phyloP scores from a whole-genome alignment of 441 rosid genomes.

The Pelargonium australe region DNA sequence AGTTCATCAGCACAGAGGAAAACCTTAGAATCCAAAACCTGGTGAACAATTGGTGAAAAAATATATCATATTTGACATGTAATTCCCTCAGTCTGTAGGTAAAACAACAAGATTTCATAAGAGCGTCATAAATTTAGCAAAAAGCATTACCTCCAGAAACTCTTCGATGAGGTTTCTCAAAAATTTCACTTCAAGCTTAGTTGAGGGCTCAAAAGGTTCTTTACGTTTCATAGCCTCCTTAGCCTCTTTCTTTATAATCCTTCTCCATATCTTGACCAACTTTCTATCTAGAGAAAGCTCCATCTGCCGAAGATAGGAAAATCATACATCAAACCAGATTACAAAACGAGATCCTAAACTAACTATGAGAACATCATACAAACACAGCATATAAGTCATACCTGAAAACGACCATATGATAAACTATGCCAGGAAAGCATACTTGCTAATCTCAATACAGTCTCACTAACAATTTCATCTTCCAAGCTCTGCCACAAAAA shows the following conservation, averaged over 20 bases:
- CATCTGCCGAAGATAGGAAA: slow-evolving; percentile 49
- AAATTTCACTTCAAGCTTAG: slow-evolving; percentile 63
- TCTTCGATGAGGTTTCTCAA: slow-evolving; percentile 81
- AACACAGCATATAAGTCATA: slow-evolving; percentile 18
- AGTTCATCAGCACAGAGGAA: slow-evolving; percentile 39
- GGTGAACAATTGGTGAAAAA: slow-evolving; percentile 1
- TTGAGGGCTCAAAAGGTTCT: slow-evolving; percentile 51
- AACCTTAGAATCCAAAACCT: slow-evolving; percentile 79
- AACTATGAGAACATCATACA: slow-evolving; percentile 3
- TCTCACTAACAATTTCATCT: slow-evolving; percentile 84
- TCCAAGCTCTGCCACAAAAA: slow-evolving; percentile 75
- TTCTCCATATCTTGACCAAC: slow-evolving; percentile 83
- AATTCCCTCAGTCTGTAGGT: not conserved
- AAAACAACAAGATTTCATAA: not conserved
- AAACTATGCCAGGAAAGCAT: slow-evolving; percentile 84
- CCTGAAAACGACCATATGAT: slow-evolving; percentile 97
- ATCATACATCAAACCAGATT: slow-evolving; percentile 8
- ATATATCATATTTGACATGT: not conserved
- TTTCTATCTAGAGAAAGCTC: slow-evolving; percentile 84
- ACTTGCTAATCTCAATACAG: slow-evolving; percentile 74
- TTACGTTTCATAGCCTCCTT: slow-evolving; percentile 59
- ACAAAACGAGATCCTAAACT: slow-evolving; percentile 14
- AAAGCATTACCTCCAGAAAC: slow-evolving; percentile 66
- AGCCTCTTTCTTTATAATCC: slow-evolving; percentile 68
- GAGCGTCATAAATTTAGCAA: not conserved